Conservation (phyloP, 1,139 yeast genomes). For the Trichomonascaceae sp. region DNA sequence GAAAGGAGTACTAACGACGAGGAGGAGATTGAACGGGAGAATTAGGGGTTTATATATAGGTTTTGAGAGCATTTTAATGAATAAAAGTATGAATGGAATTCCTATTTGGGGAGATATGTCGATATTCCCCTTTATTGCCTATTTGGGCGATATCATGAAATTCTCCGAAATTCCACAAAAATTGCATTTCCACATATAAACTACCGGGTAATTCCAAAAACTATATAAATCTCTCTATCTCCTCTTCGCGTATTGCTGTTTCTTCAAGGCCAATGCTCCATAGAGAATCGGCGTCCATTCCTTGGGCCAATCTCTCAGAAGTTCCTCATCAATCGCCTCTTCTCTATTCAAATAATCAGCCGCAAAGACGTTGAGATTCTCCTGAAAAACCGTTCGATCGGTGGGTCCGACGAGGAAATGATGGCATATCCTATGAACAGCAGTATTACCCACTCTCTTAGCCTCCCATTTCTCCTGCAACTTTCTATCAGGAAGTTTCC, state of each 20-base stretch:
- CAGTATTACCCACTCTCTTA: background rate
- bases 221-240: background rate
- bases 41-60: background rate
- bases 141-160: background rate
- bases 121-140: background rate
- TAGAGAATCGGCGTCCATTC: background rate
- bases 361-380: slow-evolving; percentile 5
- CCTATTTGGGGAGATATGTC: too few relatives aligned
- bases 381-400: slow-evolving; percentile 1
- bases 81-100: background rate
- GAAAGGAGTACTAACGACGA: background rate
- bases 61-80: background rate
- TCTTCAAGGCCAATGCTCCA: background rate
- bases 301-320: slow-evolving; percentile 8
- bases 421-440: background rate
- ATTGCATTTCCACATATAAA: too few relatives aligned
- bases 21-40: background rate
- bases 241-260: background rate
- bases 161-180: too few relatives aligned
- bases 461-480: slow-evolving; percentile 3
- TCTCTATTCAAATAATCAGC: slow-evolving; percentile 4
- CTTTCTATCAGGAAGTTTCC: slow-evolving; percentile 37
- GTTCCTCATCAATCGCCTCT: slow-evolving; percentile 8
- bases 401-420: slow-evolving; percentile 2
- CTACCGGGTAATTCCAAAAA: background rate